Evolutionary conservation across 805 yeast genomes (phyloP).

Genomic region (Saturnispora silvae): DNA sequence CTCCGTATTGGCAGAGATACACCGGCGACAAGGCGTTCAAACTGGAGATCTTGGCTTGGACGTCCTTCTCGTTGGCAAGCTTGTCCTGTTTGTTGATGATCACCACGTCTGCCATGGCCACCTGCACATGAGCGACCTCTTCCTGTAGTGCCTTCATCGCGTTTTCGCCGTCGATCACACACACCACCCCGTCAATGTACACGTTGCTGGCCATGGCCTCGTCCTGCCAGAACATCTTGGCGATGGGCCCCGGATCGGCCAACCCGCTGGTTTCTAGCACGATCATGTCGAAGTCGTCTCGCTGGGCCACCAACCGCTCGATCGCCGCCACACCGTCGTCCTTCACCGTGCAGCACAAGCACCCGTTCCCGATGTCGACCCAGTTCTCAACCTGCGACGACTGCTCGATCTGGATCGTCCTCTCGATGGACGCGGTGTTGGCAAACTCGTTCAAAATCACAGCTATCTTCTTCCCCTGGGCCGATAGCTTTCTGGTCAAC

Average conservation of each 20-base stretch:
- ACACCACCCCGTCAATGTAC: constrained; percentile 82
- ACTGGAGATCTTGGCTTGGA: background rate
- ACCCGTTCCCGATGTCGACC: constrained; percentile 94
- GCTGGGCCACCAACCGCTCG: constrained; percentile 69
- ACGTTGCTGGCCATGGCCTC: constrained; percentile 77
- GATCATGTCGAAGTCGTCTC: constrained; percentile 72
- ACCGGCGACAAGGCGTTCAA: background rate
- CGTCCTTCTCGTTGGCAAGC: background rate
- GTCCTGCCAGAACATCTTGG: constrained; percentile 96
- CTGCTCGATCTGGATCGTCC: constrained; percentile 62
- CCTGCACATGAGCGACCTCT: constrained; percentile 72
- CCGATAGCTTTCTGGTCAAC: constrained; percentile 60
- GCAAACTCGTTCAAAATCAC: constrained; percentile 90
- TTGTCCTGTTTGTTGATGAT: constrained; percentile 71
- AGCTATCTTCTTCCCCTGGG: constrained; percentile 68
- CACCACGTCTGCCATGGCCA: constrained; percentile 81
- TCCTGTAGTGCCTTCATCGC: constrained; percentile 48
- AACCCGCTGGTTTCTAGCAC: constrained; percentile 89
- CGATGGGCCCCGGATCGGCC: constrained; percentile 97
- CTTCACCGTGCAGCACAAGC: constrained; percentile 91
- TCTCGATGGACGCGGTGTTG: constrained; percentile 82
- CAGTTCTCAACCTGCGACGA: constrained; percentile 69
- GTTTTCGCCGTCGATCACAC: constrained; percentile 72
- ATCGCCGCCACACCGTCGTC: constrained; percentile 93
- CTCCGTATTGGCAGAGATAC: background rate